Base-by-base conservation (phyloP, 495 filamentous ascomycete species). In the Aspergillus conjunctus region DNA sequence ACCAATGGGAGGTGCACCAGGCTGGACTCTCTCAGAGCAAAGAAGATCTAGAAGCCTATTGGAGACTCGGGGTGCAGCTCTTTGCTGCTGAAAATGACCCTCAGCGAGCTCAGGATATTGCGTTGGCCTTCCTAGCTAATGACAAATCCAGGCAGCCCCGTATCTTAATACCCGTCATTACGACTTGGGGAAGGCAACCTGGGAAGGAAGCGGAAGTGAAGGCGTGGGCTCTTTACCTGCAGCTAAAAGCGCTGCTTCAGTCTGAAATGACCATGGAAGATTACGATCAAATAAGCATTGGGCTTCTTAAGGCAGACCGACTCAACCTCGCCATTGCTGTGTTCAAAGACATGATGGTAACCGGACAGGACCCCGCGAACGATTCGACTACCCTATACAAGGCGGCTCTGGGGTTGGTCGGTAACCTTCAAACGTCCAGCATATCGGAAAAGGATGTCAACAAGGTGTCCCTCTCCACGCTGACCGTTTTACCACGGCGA, bases 261-360 rank as follows among this genome's bases (percentile, higher is more conserved):
- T 65, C 81, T 20, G 69, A 79, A 12, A 90, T 93, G 75, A 84
- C 75, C 8, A 87, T 91, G 77, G 77, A 85, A 20, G 89, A 93
- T 69, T 93, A 91, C 65, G 90, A 92, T 70, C 74, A 77, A 33
- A 71, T 93, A 21, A 85, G 82, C 52, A 81, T 83, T 41, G 77
- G 78, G 39, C 86, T 92, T 61, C 74, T 93, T 9, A 76, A 81
- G 6, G 77, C 82, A 8, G 81, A 83, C 50, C 71, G 80, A 48
- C 73, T 82, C 11, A 84, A 91, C 65, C 75, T 86, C 34, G 90
- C 86, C 1, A 78, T 92, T 56, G 84, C 86, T 46, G 83, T 87
- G 1, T 93, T 93, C 76, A 89, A 87, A 54, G 90, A 93, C 68
- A 91, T 92, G 89, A 91, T 92, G 88, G 84, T 89, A 44, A 85